phyloP scores from a whole-genome alignment of 805 yeast genomes.

The Suhomyces pyralidae region DNA sequence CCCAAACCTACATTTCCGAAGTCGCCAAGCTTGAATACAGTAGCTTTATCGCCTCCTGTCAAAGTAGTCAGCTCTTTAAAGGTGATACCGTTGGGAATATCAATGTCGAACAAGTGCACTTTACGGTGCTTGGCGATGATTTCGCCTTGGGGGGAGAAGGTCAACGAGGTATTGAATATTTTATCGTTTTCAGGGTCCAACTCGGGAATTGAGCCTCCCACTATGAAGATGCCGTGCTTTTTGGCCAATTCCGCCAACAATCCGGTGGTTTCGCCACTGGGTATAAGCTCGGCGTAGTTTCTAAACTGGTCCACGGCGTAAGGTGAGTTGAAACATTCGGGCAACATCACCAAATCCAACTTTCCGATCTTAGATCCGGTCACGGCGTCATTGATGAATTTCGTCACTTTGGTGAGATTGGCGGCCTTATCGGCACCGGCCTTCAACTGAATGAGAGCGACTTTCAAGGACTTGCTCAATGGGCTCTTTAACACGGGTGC shows the following conservation, averaged over 20 bases:
- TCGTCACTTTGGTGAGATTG: constrained; percentile 67
- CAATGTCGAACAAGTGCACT: constrained; percentile 88
- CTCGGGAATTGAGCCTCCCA: constrained; percentile 96
- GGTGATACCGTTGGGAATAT: constrained; percentile 85
- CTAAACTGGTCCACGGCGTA: constrained; percentile 84
- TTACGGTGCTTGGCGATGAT: constrained; percentile 87
- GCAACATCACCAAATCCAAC: constrained; percentile 75
- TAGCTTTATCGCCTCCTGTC: constrained; percentile 77
- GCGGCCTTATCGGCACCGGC: constrained; percentile 80
- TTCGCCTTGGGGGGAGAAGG: constrained; percentile 70
- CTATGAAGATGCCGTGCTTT: constrained; percentile 56
- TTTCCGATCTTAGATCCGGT: constrained; percentile 28
- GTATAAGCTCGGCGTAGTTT: constrained; percentile 85
- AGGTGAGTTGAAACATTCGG: constrained; percentile 97
- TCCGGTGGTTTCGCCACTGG: constrained; percentile 64
- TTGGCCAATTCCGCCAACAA: constrained; percentile 67
- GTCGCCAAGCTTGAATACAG: constrained; percentile 65
- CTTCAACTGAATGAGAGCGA: constrained; percentile 81
- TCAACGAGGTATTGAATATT: constrained; percentile 30
- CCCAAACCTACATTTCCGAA: constrained; percentile 77
- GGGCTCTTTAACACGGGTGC: constrained; percentile 30
- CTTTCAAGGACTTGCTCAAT: constrained; percentile 57
- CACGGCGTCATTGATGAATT: constrained; percentile 61
- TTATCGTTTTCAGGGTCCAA: constrained; percentile 43
- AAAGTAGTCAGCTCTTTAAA: constrained; percentile 79